Conservation (phyloP, 305 asterid genomes). For the Andrographis paniculata region DNA sequence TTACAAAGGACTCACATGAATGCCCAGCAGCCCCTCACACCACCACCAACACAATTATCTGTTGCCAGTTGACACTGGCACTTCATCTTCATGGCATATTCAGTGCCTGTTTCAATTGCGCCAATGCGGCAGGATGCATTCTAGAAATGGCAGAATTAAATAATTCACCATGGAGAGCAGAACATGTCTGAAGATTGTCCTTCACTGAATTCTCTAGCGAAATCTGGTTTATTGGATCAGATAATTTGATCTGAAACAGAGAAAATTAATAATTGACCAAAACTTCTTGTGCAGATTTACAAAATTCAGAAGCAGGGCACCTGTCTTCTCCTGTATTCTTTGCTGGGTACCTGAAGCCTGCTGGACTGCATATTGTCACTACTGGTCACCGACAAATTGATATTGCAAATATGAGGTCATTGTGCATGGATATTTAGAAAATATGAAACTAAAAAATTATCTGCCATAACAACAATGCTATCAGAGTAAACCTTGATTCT, state of each 20-base stretch:
- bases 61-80: slow-evolving; percentile 11
- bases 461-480: not conserved
- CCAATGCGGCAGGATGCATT: slow-evolving; percentile 78
- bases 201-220: slow-evolving; percentile 72
- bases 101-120: slow-evolving; percentile 78
- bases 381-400: slow-evolving; percentile 27
- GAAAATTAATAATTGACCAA: slow-evolving; percentile 2
- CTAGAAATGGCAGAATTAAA: slow-evolving; percentile 68
- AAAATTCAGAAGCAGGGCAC: slow-evolving; percentile 32
- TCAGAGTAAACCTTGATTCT: slow-evolving; percentile 68
- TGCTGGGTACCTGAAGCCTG: slow-evolving; percentile 69
- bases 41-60: slow-evolving; percentile 21
- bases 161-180: slow-evolving; percentile 77
- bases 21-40: slow-evolving; percentile 15
- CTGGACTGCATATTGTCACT: slow-evolving; percentile 60
- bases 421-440: not conserved
- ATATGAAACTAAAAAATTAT: no score
- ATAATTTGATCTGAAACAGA: slow-evolving; percentile 61
- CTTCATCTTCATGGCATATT: slow-evolving; percentile 55
- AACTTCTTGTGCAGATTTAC: slow-evolving; percentile 10
- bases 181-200: slow-evolving; percentile 86
- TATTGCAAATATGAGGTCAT: slow-evolving; percentile 15
- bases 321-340: slow-evolving; percentile 90
- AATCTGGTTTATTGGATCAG: slow-evolving; percentile 75
- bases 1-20: slow-evolving; percentile 15